Evolutionary conservation across 2,329 filamentous ascomycete species (phyloP).

Genomic region (Aspergillus candidus): DNA sequence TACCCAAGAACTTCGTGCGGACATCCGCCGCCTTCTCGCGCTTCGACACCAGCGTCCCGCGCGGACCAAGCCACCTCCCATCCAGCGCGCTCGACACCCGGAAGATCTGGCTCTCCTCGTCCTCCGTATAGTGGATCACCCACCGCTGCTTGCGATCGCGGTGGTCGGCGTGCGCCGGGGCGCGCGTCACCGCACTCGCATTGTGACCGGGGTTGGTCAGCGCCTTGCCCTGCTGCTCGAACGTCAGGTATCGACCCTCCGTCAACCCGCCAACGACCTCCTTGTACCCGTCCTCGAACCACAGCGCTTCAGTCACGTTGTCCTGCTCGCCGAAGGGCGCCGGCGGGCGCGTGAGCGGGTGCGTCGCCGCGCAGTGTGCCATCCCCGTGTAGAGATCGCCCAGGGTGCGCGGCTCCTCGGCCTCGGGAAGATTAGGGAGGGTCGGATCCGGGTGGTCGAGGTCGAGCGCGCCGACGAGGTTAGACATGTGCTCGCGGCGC

Average conservation of each 20-base stretch:
- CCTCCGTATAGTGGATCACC: slow-evolving; percentile 41
- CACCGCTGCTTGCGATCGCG: slow-evolving; percentile 43
- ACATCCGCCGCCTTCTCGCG: slow-evolving; percentile 21
- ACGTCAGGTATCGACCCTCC: slow-evolving; percentile 50
- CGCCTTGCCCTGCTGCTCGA: slow-evolving; percentile 44
- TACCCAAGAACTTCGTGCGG: slow-evolving; percentile 30
- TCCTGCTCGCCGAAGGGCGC: slow-evolving; percentile 46
- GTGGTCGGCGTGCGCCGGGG: slow-evolving; percentile 31
- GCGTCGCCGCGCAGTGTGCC: slow-evolving; percentile 39
- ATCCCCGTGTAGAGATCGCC: slow-evolving; percentile 43
- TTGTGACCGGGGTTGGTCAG: slow-evolving; percentile 30
- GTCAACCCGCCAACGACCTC: slow-evolving; percentile 47
- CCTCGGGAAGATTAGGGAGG: slow-evolving; percentile 43
- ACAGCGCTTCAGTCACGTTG: slow-evolving; percentile 27
- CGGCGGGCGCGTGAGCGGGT: slow-evolving; percentile 34
- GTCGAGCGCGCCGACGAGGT: slow-evolving; percentile 45
- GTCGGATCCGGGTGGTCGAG: slow-evolving; percentile 45
- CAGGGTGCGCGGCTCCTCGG: slow-evolving; percentile 40
- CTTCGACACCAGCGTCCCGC: slow-evolving; percentile 17
- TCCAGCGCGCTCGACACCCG: slow-evolving; percentile 39
- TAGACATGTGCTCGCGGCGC: slow-evolving; percentile 45
- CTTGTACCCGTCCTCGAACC: slow-evolving; percentile 52
- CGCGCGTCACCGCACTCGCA: slow-evolving; percentile 12
- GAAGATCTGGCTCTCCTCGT: slow-evolving; percentile 31
- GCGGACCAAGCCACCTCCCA: slow-evolving; percentile 31